Percentiles rank a stretch among this genome's conserved stretches.
Evolutionary conservation across 2,329 filamentous ascomycete species (phyloP).

Genomic region (Phyllosticta paracitricarpa): DNA sequence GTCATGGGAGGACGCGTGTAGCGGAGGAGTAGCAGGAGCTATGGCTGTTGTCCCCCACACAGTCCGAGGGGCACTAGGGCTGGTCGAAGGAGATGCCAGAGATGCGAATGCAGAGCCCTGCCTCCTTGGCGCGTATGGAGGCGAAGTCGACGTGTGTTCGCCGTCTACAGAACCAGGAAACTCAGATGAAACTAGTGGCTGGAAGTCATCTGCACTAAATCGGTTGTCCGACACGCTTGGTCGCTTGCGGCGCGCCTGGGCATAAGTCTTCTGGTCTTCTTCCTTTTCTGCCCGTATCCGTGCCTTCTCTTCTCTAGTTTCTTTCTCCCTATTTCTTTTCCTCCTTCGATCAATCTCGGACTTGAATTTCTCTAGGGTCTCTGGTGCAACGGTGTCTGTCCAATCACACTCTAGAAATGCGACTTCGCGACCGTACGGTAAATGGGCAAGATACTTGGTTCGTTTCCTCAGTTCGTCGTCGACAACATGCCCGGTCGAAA

Average conservation of each 20-base stretch:
- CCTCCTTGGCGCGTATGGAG: constrained; percentile 35
- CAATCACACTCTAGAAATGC: constrained; percentile 90
- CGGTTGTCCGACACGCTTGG: constrained; percentile 42
- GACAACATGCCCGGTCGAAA: constrained; percentile 78
- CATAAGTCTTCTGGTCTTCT: constrained; percentile 57
- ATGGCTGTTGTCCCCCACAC: constrained; percentile 86
- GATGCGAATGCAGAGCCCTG: constrained; percentile 54
- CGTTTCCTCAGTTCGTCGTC: constrained; percentile 76
- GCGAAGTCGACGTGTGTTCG: constrained; percentile 33
- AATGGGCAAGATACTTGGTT: constrained; percentile 76
- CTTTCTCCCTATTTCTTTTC: constrained; percentile 72
- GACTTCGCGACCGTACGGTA: constrained; percentile 84
- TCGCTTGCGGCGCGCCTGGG: constrained; percentile 51
- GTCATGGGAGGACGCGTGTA: constrained; percentile 34
- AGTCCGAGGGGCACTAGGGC: constrained; percentile 64
- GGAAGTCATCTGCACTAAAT: constrained; percentile 42
- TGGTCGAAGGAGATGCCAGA: constrained; percentile 70
- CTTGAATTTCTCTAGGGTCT: constrained; percentile 66
- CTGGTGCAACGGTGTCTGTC: constrained; percentile 74
- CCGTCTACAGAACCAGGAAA: constrained; percentile 19
- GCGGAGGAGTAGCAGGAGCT: constrained; percentile 45
- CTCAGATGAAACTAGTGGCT: constrained; percentile 25
- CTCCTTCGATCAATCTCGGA: constrained; percentile 66
- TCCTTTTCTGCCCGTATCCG: constrained; percentile 70
- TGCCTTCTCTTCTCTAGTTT: constrained; percentile 76